Evolutionary conservation across 768 basidiomycete species (phyloP).

Genomic region (Chalciporus pseudorubinellus): DNA sequence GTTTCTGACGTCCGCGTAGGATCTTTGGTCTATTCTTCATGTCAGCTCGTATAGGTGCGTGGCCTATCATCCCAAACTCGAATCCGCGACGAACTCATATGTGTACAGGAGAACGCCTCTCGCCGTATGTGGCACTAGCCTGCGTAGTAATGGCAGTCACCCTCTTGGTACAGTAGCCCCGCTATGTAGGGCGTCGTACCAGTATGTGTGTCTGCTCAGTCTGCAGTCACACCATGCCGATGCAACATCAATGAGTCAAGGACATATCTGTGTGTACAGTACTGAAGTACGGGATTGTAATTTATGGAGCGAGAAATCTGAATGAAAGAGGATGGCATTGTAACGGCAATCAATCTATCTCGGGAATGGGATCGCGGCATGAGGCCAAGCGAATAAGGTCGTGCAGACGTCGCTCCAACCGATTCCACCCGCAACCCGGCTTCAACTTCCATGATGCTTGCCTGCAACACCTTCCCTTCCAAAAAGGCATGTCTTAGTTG

Average conservation of each 20-base stretch:
- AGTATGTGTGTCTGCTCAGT: background rate
- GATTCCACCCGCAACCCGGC: background rate
- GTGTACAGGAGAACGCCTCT: slow-evolving; percentile 81
- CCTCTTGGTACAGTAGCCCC: slow-evolving; percentile 46
- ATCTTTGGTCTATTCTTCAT: slow-evolving; percentile 94
- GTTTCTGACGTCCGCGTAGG: slow-evolving; percentile 38
- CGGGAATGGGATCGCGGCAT: background rate
- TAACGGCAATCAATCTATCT: background rate
- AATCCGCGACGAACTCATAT: background rate
- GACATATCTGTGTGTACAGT: background rate
- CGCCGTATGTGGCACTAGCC: slow-evolving; percentile 92
- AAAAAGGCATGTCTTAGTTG: background rate
- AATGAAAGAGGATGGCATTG: background rate
- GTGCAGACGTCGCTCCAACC: background rate
- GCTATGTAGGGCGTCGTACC: background rate
- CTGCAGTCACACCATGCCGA: background rate
- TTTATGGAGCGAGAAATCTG: background rate
- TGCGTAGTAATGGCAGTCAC: slow-evolving; percentile 91
- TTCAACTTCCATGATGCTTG: slow-evolving; percentile 1
- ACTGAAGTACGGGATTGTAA: background rate
- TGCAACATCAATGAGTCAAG: background rate
- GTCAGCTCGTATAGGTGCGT: slow-evolving; percentile 89
- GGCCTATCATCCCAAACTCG: background rate
- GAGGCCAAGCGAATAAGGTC: background rate
- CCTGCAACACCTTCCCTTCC: background rate